A percentile compares a stretch with the other conserved stretches of the same genome.
Evolutionary conservation across 2,329 filamentous ascomycete species (phyloP).

Genomic region (Sclerotinia nivalis): DNA sequence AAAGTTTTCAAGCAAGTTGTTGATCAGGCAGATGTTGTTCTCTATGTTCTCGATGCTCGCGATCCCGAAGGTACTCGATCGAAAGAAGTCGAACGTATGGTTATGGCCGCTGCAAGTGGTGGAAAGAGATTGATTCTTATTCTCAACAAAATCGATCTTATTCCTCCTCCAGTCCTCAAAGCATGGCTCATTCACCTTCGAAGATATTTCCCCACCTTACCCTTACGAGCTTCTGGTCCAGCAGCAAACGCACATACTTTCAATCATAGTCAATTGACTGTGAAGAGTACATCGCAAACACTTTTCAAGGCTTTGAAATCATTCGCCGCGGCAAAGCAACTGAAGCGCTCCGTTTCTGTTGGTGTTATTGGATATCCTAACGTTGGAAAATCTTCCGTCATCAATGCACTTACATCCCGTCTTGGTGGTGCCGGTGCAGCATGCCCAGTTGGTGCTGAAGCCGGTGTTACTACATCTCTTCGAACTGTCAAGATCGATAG

Average conservation of each 20-base stretch:
- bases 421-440: conserved; percentile 69
- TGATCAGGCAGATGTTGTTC: conserved; percentile 82
- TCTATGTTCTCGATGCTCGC: conserved; percentile 90
- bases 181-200: conserved; percentile 83
- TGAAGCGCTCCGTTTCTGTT: conserved; percentile 87
- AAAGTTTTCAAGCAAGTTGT: conserved; percentile 95
- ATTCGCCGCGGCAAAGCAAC: conserved; percentile 76
- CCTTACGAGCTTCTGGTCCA: conserved; percentile 78
- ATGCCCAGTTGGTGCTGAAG: conserved; percentile 87
- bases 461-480: conserved; percentile 85
- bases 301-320: conserved; percentile 89
- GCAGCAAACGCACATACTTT: conserved; percentile 87
- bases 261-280: conserved; percentile 86
- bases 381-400: conserved; percentile 94
- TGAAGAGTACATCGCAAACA: conserved; percentile 80
- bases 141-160: conserved; percentile 92
- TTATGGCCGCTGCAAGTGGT: conserved; percentile 83
- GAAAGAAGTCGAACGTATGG: conserved; percentile 83
- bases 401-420: conserved; percentile 84
- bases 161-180: conserved; percentile 79
- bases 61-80: conserved; percentile 90
- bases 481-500: conserved; percentile 91
- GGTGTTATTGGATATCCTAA: conserved; percentile 96
- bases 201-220: conserved; percentile 87
- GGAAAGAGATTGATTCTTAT: conserved; percentile 88